Base-by-base conservation (phyloP, 108 stramenopile genomes). In the Parmales sp. region DNA sequence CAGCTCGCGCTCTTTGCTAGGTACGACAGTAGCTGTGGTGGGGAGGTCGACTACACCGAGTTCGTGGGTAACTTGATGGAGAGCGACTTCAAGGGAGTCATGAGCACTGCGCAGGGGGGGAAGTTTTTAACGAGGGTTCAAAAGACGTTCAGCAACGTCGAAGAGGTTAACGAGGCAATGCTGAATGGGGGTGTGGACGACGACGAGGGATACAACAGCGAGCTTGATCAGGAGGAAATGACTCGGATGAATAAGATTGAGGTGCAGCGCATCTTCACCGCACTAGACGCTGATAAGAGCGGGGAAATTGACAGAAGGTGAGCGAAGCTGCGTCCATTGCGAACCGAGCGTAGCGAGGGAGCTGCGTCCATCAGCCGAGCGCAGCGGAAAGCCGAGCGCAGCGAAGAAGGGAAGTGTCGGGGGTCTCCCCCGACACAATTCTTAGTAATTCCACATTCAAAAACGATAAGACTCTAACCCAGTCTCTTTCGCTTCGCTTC, bases 61-160 rank as follows among this genome's bases (percentile, higher is more conserved):
- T 84, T 84, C 51, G 78, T 84, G 0, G 51, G 74, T 43, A 84
- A 81, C 66, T 71, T 81, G 28, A 84, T 84, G 83, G 81, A 82
- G 60, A 65, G 67, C 11, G 81, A 82, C 60, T 82, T 82, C 66
- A 76, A 76, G 63, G 75, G 72, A 22, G 78, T 76, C 34, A 68
- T 68, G 2, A 66, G 45, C 38, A 38, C n/a, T 3, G 54, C 72
- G n/a, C 73, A 50, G 36, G 73, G 74, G 31, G 78, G 78, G 29
- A 68, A 69, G 68, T 48, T 84, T 13, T 50, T 68, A 49, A 77
- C 69, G 22, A 63, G 79, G 48, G 74, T 84, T 23, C 76, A 80
- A 18, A 73, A 75, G 18, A 67, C 80, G 8, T 82, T 84, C 65
- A 69, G 71, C 23, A 39, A 67, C 16, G 28, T 70, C 38, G 67